Evolutionary conservation across 176 grass and related monocot species (phyloP), one percentile per base, ranked within the genome.

Genomic region (Thinopyrum elongatum): DNA sequence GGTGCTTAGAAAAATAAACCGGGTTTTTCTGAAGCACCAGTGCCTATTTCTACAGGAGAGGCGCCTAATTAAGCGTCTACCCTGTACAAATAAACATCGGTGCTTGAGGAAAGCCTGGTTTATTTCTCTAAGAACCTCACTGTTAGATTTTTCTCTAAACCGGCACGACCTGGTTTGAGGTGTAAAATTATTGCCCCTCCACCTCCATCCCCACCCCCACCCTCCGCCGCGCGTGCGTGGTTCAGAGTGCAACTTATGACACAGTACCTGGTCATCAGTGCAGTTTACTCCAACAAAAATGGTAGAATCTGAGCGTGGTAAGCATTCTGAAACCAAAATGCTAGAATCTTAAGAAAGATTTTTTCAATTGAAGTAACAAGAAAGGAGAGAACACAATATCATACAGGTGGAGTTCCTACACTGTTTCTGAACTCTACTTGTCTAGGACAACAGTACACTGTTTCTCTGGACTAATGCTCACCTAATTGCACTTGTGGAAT

Each of bases 401-500:
- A 57, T 68, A 61, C 42, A 17, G 58, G 23, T 71, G 21, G 51
- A 71, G 25, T 27, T 72, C 57, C 21, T 16, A 39, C 65, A 49
- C 17, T 77, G 62, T 46, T 73, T 30, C 63, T 82, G 49, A 8
- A 77, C 33, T 44, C 19, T 60, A 12, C 26, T 82, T 60, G 11
- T 23, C 17, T 16, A 61, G 60, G 38, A 53, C 3, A 61, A 63
- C n/a, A 27, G 29, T 21, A 63, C 38, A 28, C 8, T 80, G 21
- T 87, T 87, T 80, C n/a, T 47, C 12, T 34, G 22, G 15, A 80
- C 59, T 6, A 38, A 57, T 65, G 13, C 74, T 74, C 74, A 67
- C 59, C 19, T 36, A 15, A 22, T 83, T 85, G 33, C 66, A 46
- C 60, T 86, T 38, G 42, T 49, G 74, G 74, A 65, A 75, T 87